Evolutionary conservation across 2,329 filamentous ascomycete genomes (phyloP).

Genomic region (Amauroascus niger): DNA sequence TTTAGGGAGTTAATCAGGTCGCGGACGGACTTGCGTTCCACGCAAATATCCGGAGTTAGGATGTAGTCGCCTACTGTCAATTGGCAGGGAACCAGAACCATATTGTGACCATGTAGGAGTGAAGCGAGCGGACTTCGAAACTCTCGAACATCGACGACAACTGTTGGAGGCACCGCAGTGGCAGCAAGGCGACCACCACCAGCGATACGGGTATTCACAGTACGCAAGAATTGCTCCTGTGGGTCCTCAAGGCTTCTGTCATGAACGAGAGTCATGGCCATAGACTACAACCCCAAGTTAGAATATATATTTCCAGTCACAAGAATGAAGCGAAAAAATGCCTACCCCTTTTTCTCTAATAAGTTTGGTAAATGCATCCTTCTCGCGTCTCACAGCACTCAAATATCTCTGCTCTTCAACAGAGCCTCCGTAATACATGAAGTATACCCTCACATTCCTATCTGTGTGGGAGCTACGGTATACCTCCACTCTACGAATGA

Average conservation of each 20-base stretch:
- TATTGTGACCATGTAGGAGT: conserved; percentile 76
- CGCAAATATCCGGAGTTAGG: conserved; percentile 77
- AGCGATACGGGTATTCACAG: conserved; percentile 92
- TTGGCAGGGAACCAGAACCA: conserved; percentile 87
- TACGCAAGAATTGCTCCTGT: conserved; percentile 84
- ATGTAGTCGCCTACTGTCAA: conserved; percentile 95
- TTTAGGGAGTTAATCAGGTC: conserved; percentile 88
- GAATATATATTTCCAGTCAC: neutral
- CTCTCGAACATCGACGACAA: conserved; percentile 92
- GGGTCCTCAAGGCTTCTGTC: conserved; percentile 67
- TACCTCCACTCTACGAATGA: conserved; percentile 88
- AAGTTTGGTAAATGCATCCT: conserved; percentile 87
- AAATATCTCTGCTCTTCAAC: conserved; percentile 94
- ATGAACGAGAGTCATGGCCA: conserved; percentile 77
- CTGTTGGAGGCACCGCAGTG: conserved; percentile 75
- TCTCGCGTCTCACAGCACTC: conserved; percentile 80
- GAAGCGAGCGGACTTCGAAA: conserved; percentile 89
- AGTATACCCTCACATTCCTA: conserved; percentile 83
- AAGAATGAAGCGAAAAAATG: neutral
- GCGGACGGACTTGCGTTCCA: conserved; percentile 87
- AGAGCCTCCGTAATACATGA: conserved; percentile 89
- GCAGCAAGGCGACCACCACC: conserved; percentile 77
- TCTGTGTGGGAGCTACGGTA: conserved; percentile 91
- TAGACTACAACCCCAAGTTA: conserved; percentile 44
- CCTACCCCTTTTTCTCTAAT: conserved; percentile 77